Percentiles rank a stretch among this genome's conserved stretches.
These are phyloP conservation scores for Xylariaceae sp. DNA, from an alignment of 2,329 filamentous ascomycete genomes.

Conservation along the genomic window DNA sequence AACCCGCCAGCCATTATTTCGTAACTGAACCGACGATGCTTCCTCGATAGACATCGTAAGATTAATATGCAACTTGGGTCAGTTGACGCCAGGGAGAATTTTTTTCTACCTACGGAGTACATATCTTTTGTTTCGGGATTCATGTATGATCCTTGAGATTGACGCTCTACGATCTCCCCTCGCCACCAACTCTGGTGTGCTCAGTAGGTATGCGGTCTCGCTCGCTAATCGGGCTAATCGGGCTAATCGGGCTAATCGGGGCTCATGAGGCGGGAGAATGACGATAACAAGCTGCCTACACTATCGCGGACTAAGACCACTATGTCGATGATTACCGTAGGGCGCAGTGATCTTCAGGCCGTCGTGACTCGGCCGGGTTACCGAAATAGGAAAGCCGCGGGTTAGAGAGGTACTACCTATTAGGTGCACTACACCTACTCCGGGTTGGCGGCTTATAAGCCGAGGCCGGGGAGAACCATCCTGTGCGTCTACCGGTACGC, in stretches of 20 bases:
- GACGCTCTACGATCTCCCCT: not conserved
- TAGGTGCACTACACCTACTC: too few species aligned
- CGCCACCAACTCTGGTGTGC: not conserved
- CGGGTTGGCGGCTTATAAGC: too few species aligned
- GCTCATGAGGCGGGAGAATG: too few species aligned
- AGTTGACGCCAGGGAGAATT: not conserved
- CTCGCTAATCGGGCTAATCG: not conserved
- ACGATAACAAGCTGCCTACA: too few species aligned
- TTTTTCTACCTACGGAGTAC: not conserved
- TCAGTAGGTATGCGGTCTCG: not conserved
- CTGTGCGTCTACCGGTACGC: too few species aligned
- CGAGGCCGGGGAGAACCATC: too few species aligned
- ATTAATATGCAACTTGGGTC: not conserved
- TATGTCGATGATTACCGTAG: too few species aligned
- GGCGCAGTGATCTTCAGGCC: not conserved
- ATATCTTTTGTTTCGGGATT: not conserved
- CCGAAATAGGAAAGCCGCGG: slow-evolving; percentile 17
- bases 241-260: too few species aligned
- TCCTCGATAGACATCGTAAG: not conserved
- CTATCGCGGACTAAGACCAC: too few species aligned
- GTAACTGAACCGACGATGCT: too few species aligned
- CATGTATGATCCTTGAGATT: not conserved
- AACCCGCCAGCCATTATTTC: too few species aligned
- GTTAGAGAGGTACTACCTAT: slow-evolving; percentile 7
- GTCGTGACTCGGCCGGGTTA: slow-evolving; percentile 9